These are phyloP conservation scores for Angomonas deanei DNA, from an alignment of 208 protist species.

Conservation along the genomic window DNA sequence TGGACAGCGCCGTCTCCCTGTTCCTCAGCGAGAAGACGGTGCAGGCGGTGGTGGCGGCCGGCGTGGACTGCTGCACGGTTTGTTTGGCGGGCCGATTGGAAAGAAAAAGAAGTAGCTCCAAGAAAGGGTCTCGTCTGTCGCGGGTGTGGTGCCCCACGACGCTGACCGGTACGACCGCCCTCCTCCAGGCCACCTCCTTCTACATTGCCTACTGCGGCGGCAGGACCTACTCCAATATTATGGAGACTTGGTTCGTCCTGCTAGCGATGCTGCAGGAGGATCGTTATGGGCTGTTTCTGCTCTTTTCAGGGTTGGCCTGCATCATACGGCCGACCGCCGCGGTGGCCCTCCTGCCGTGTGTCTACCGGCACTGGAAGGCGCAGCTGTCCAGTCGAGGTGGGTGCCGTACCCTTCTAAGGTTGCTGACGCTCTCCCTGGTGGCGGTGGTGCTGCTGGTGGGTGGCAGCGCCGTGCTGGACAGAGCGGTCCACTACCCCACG, in stretches of 20 bases:
- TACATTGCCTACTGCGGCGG: constrained; percentile 3
- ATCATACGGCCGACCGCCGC: constrained; percentile 54
- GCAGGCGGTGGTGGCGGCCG: constrained; percentile 11
- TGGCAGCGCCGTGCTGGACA: constrained; percentile 33
- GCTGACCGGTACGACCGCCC: background rate
- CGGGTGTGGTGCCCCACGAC: too few relatives aligned
- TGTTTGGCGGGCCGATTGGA: constrained; percentile 18
- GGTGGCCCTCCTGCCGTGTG: constrained; percentile 46
- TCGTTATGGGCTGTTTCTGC: constrained; percentile 43
- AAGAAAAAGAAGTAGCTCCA: background rate
- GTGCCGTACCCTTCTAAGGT: constrained; percentile 8
- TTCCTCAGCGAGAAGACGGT: constrained; percentile 13
- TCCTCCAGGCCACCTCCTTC: background rate
- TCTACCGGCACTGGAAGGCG: constrained; percentile 19
- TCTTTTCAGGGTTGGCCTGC: constrained; percentile 51
- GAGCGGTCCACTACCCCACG: constrained; percentile 38
- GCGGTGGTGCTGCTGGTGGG: constrained; percentile 20
- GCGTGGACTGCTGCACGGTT: constrained; percentile 14
- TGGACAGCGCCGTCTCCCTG: background rate
- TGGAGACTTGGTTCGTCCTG: constrained; percentile 56
- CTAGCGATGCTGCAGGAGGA: constrained; percentile 37
- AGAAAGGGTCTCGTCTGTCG: background rate
- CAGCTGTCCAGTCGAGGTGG: constrained; percentile 3
- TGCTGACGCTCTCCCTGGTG: constrained; percentile 14
- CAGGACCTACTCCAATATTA: constrained; percentile 70